Evolutionary conservation across 257 asterid genomes (phyloP).

Genomic region (Rauvolfia tetraphylla): DNA sequence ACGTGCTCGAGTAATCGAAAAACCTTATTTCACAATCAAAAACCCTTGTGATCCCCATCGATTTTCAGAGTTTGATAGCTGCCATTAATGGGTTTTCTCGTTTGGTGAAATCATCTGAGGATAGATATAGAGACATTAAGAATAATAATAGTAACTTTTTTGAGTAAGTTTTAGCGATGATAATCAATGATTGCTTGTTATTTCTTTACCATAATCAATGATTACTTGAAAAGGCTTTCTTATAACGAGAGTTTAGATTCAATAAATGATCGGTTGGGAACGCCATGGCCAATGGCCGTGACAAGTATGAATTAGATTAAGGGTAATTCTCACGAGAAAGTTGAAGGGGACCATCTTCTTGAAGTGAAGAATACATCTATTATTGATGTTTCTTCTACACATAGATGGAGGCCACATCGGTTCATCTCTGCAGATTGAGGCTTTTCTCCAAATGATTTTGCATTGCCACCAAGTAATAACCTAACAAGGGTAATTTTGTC

Average conservation of each 20-base stretch:
- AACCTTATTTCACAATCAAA: not conserved
- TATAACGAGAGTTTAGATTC: no score
- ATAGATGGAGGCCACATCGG: not conserved
- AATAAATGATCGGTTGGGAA: no score
- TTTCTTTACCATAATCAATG: not conserved
- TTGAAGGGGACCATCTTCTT: conserved; percentile 19
- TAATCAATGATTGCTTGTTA: not conserved
- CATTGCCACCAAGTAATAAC: conserved; percentile 12
- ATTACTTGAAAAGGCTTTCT: not conserved
- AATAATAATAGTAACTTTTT: not conserved
- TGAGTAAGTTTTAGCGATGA: not conserved
- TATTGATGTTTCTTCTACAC: conserved; percentile 15
- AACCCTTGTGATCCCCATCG: not conserved
- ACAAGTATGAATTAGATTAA: conserved; percentile 8
- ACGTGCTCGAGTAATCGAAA: conserved; percentile 6
- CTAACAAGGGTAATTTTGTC: conserved; percentile 8
- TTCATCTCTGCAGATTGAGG: conserved; percentile 10
- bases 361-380: not conserved
- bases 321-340: conserved; percentile 20
- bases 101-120: not conserved
- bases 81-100: not conserved
- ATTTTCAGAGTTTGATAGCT: not conserved
- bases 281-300: not conserved
- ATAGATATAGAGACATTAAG: no score
- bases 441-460: conserved; percentile 31